Conservation (phyloP, 176 grass and related monocot species). For the Elymus sibiricus region DNA sequence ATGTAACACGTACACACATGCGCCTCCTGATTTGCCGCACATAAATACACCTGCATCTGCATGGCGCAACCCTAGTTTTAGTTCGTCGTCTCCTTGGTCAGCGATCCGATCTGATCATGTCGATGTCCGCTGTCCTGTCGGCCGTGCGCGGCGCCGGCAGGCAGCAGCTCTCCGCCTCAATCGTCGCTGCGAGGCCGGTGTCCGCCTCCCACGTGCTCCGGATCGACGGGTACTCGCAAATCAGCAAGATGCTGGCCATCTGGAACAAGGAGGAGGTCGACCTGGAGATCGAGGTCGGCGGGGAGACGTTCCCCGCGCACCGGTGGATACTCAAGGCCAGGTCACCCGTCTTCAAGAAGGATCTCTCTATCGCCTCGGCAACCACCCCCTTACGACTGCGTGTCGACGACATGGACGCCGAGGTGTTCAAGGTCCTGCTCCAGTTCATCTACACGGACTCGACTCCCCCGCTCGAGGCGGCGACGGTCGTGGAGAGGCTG, state of each 20-base stretch:
- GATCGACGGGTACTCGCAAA: too few species aligned
- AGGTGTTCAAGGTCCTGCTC: neutral
- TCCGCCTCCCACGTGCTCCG: too few species aligned
- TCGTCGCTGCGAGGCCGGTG: too few species aligned
- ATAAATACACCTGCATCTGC: too few species aligned
- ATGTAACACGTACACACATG: too few species aligned
- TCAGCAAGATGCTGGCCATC: too few species aligned
- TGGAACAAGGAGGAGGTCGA: neutral
- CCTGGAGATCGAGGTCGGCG: neutral
- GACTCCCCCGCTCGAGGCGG: neutral
- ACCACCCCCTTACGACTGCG: neutral
- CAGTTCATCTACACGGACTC: neutral
- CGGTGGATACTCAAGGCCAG: neutral
- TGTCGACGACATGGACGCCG: neutral
- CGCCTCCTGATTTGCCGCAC: too few species aligned
- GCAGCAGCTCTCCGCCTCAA: neutral
- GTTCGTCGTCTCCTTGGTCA: too few species aligned
- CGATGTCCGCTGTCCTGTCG: neutral
- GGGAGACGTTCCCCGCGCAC: neutral
- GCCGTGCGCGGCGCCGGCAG: neutral
- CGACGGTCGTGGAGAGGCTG: neutral
- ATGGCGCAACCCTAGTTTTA: too few species aligned
- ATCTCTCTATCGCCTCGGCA: neutral
- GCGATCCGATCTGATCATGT: neutral
- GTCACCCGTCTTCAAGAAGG: neutral